Percentiles rank a stretch among this genome's conserved stretches.
Evolutionary conservation across 2,329 filamentous ascomycete genomes (phyloP).

Genomic region (Byssoonygena ceratinophila): DNA sequence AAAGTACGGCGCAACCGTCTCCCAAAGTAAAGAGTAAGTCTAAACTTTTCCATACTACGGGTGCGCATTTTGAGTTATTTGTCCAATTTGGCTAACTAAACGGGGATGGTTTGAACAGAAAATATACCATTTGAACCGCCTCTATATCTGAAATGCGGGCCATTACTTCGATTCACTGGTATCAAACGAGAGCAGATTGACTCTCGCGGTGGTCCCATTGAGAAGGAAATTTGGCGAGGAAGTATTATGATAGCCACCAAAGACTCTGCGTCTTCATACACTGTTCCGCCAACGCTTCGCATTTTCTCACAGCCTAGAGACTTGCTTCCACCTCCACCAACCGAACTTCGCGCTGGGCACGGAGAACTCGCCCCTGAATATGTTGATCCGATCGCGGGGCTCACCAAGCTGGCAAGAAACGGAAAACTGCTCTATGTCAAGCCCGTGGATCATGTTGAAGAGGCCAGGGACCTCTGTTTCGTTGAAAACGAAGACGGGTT

Average conservation of each 20-base stretch:
- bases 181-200: constrained; percentile 48
- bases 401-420: constrained; percentile 72
- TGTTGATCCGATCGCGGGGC: constrained; percentile 77
- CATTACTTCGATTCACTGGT: constrained; percentile 79
- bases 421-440: constrained; percentile 81
- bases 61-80: neutral
- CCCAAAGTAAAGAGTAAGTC: constrained; percentile 26
- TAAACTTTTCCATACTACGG: neutral
- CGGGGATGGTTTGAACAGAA: constrained; percentile 15
- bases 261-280: constrained; percentile 73
- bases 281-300: constrained; percentile 62
- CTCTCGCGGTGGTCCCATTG: constrained; percentile 31
- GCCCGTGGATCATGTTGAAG: constrained; percentile 75
- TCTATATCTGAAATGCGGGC: constrained; percentile 80
- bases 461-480: constrained; percentile 64
- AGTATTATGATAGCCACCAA: constrained; percentile 91
- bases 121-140: constrained; percentile 67
- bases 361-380: constrained; percentile 62
- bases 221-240: constrained; percentile 80
- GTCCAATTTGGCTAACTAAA: constrained; percentile 20
- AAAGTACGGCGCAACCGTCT: constrained; percentile 22
- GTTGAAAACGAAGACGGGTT: constrained; percentile 73
- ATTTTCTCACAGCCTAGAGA: constrained; percentile 82
- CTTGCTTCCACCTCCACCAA: constrained; percentile 65
- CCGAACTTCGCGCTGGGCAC: constrained; percentile 51